phyloP scores from a whole-genome alignment of 495 filamentous ascomycete genomes.

The Aspergillus avenaceus region DNA sequence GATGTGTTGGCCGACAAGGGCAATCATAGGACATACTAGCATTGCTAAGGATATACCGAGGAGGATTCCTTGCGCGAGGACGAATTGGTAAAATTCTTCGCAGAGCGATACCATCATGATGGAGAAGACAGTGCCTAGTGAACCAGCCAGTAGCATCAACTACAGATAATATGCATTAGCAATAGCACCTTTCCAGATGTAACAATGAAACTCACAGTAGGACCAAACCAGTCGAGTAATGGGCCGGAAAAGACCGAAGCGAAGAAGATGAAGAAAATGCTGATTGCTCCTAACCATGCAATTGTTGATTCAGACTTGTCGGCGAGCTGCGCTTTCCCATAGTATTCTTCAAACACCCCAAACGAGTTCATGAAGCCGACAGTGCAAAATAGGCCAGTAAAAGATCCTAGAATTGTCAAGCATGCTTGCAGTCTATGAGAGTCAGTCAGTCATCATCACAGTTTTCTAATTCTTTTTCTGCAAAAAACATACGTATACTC shows the following conservation, averaged over 20 bases:
- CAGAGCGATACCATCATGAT: conserved; percentile 59
- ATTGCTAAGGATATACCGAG: conserved; percentile 48
- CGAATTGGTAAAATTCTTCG: conserved; percentile 56
- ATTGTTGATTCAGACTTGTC: conserved; percentile 45
- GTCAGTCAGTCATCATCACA: neutral
- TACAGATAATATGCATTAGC: conserved; percentile 4
- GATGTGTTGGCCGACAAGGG: conserved; percentile 52
- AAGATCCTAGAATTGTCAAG: conserved; percentile 26
- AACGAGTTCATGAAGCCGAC: conserved; percentile 62
- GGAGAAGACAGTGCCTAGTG: conserved; percentile 32
- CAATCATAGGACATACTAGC: conserved; percentile 48
- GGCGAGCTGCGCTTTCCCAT: conserved; percentile 45
- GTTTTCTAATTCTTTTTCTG: neutral
- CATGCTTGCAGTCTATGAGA: conserved; percentile 18
- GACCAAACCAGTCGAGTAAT: conserved; percentile 37
- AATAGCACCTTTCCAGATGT: too few relatives aligned
- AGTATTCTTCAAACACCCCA: conserved; percentile 61
- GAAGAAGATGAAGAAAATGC: conserved; percentile 36
- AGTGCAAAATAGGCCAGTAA: conserved; percentile 40
- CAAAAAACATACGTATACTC: conserved; percentile 23
- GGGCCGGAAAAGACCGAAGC: conserved; percentile 29
- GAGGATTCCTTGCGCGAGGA: conserved; percentile 58
- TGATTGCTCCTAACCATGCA: conserved; percentile 58
- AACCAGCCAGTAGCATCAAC: conserved; percentile 23
- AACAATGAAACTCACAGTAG: conserved; percentile 14